A percentile compares a stretch with the other conserved stretches of the same genome.
Evolutionary conservation across 345 rosid species (phyloP).

Genomic region (Cardamine occulta): DNA sequence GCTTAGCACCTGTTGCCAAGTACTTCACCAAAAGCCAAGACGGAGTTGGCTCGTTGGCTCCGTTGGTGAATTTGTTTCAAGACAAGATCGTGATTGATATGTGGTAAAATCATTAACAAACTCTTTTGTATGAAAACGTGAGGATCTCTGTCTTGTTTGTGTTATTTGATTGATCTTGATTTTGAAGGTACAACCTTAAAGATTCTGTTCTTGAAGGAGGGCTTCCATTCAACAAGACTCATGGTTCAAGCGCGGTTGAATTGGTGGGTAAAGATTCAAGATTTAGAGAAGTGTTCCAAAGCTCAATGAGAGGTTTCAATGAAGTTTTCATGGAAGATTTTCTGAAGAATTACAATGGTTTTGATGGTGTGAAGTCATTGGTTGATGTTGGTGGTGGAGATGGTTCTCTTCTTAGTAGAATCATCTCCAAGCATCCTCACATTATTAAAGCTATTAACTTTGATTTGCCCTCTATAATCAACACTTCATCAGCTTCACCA

Average conservation of each 20-base stretch:
- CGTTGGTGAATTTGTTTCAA: constrained; percentile 38
- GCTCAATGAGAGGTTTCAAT: constrained; percentile 51
- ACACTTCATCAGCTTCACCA: constrained; percentile 42
- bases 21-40: constrained; percentile 38
- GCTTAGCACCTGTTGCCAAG: constrained; percentile 42
- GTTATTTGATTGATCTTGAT: neutral
- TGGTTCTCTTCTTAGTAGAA: constrained; percentile 53
- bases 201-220: constrained; percentile 54
- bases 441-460: constrained; percentile 54
- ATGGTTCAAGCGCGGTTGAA: constrained; percentile 47
- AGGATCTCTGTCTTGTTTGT: neutral
- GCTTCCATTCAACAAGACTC: constrained; percentile 57
- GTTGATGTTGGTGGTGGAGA: constrained; percentile 67
- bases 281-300: constrained; percentile 44
- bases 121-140: constrained; percentile 14
- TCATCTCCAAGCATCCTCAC: constrained; percentile 52
- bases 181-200: constrained; percentile 53
- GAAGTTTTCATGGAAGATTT: constrained; percentile 45
- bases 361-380: constrained; percentile 47
- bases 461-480: constrained; percentile 48
- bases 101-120: constrained; percentile 30
- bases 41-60: constrained; percentile 38
- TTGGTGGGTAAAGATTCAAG: constrained; percentile 46
- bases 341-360: constrained; percentile 50
- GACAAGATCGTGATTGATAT: constrained; percentile 40